A percentile compares a stretch with the other conserved stretches of the same genome.
Evolutionary conservation across 1,284 basidiomycete species (phyloP).

Genomic region (Cutaneotrichosporon dermatis): DNA sequence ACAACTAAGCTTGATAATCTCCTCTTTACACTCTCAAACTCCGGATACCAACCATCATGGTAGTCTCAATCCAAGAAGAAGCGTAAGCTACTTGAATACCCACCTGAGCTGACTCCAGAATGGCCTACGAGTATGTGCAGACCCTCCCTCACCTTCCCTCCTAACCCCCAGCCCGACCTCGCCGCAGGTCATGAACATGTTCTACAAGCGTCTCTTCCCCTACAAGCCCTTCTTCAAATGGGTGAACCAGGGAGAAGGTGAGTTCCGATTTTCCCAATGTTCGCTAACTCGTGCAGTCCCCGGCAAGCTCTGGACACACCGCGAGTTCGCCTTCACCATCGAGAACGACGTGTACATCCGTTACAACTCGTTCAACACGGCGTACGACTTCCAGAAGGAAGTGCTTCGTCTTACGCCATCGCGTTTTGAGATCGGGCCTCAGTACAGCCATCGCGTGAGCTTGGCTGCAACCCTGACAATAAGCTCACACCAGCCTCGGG

Average conservation of each 20-base stretch:
- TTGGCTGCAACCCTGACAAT: too few species aligned
- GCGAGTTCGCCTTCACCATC: conserved; percentile 97
- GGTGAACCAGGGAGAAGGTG: conserved; percentile 83
- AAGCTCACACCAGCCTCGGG: conserved; percentile 63
- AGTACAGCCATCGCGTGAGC: conserved; percentile 81
- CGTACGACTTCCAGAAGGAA: conserved; percentile 90
- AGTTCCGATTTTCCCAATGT: conserved; percentile 11
- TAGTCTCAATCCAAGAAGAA: conserved; percentile 8
- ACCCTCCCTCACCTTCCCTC: neutral
- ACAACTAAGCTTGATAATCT: too few species aligned
- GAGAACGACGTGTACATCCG: conserved; percentile 87
- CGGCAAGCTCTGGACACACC: conserved; percentile 72
- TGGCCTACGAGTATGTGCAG: conserved; percentile 17
- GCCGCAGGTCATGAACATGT: conserved; percentile 72
- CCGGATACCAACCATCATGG: conserved; percentile 5
- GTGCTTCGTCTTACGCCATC: conserved; percentile 75
- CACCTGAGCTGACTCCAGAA: conserved; percentile 14
- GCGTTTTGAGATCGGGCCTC: conserved; percentile 94
- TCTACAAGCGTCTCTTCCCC: conserved; percentile 88
- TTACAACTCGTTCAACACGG: conserved; percentile 82
- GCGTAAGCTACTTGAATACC: too few species aligned
- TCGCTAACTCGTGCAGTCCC: conserved; percentile 43
- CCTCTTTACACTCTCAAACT: too few species aligned
- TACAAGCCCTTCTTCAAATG: conserved; percentile 91
- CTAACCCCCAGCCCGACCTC: conserved; percentile 49